Evolutionary conservation across 257 asterid genomes (phyloP), one percentile per base, ranked within the genome.

Genomic region (Eustoma russellianum): DNA sequence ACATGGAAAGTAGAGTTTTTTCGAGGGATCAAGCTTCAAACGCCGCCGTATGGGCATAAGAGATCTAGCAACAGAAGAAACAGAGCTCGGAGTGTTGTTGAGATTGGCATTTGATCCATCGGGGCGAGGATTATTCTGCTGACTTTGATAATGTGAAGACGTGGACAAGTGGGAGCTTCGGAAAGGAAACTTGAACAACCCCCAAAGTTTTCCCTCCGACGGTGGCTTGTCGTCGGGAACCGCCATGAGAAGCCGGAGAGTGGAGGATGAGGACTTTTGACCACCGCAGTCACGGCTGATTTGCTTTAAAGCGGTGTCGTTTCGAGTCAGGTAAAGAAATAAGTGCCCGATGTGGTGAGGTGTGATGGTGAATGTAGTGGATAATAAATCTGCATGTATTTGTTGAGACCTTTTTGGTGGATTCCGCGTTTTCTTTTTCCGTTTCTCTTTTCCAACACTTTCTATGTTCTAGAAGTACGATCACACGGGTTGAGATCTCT

Each of bases 31-130:
- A 52, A 88, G 97, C 77, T 85, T 88, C 87, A 88, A 64, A 57
- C 95, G 97, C 18, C 92, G 94, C 24, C 94, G 89, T 59, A 77
- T 63, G 60, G 83, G 95, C 49, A 88, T 78, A 50, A 88, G 53
- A 77, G 97, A 88, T 81, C 95, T 83, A 64, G 94, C 92, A 9
- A 89, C 92, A 9, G 82, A 82, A 48, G 98, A 80, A 52, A 87
- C 94, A 3, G 97, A 85, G 76, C 67, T 70, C 5, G 80, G 78
- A 46, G 64, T 17, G 3, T 5, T 24, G 59, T 15, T 64, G 15
- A 59, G 72, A 12, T 59, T 68, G 34, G 77, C 68, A 50, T 33
- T 73, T 61, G 95, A 88, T 82, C 91, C 91, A 44, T 88, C 93
- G 33, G 56, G 76, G 66, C 67, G 84, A 33, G 91, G 64, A 57